Evolutionary conservation across 1,284 basidiomycete species (phyloP).

Genomic region (Cryptococcus floricola): DNA sequence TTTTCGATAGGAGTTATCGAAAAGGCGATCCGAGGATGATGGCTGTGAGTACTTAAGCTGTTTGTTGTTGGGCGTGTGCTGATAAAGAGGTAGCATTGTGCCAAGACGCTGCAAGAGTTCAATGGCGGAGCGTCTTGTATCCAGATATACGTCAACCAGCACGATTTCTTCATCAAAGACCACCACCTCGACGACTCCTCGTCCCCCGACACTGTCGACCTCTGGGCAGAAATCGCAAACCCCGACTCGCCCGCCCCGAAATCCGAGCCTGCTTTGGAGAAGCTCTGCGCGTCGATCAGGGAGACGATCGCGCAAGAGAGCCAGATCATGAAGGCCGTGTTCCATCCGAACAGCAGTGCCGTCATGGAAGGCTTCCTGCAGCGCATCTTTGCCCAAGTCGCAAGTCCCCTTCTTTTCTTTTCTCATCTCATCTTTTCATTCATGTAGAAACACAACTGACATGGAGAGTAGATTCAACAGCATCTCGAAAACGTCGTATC

Average conservation of each 20-base stretch:
- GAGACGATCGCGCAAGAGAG: conserved; percentile 90
- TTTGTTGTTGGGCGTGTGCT: background rate
- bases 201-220: background rate
- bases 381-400: conserved; percentile 95
- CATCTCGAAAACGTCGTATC: conserved; percentile 82
- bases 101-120: conserved; percentile 93
- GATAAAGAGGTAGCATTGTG: conserved; percentile 69
- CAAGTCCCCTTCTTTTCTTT: conserved; percentile 52
- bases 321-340: conserved; percentile 97
- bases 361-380: conserved; percentile 99
- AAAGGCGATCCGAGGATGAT: conserved; percentile 99
- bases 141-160: conserved; percentile 98
- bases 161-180: conserved; percentile 96
- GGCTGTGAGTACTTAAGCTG: conserved; percentile 61
- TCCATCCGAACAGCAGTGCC: conserved; percentile 86
- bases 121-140: conserved; percentile 96
- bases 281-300: conserved; percentile 83
- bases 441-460: background rate
- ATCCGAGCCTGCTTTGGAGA: conserved; percentile 71
- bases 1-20: conserved; percentile 92
- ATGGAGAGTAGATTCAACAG: conserved; percentile 74
- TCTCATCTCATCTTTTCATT: background rate
- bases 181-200: conserved; percentile 53
- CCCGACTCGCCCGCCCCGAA: conserved; percentile 76
- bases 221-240: conserved; percentile 73